phyloP scores from a whole-genome alignment of 2,329 filamentous ascomycete species.

The Colletotrichum sojae region DNA sequence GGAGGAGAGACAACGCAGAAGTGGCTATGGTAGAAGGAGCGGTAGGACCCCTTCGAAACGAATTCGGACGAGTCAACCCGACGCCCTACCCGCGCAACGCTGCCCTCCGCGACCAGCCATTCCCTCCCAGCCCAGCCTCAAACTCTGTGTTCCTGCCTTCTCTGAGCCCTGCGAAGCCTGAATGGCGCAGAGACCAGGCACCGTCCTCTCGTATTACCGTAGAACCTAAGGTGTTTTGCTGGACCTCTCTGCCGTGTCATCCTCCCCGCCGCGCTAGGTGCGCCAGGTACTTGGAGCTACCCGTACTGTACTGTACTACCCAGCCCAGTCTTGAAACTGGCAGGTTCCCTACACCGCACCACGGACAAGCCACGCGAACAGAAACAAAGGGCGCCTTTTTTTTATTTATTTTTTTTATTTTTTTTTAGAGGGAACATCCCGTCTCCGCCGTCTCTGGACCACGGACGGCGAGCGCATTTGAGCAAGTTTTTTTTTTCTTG shows the following conservation, averaged over 20 bases:
- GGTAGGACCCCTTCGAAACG: constrained; percentile 2
- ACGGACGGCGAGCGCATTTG: constrained; percentile 55
- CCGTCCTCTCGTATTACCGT: too few relatives aligned
- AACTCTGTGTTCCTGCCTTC: constrained; percentile 5
- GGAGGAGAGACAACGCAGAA: too few relatives aligned
- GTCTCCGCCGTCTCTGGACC: constrained; percentile 22
- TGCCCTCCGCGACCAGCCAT: neutral
- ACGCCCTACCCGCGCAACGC: constrained; percentile 25
- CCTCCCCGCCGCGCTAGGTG: too few relatives aligned
- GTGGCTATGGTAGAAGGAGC: too few relatives aligned
- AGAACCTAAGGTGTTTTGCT: too few relatives aligned
- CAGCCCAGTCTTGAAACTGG: neutral
- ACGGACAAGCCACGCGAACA: neutral
- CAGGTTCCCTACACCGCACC: constrained; percentile 29
- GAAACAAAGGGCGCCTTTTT: neutral
- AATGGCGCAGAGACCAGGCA: too few relatives aligned
- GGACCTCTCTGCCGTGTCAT: too few relatives aligned
- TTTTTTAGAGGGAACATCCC: constrained; percentile 37
- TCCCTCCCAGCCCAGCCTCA: neutral
- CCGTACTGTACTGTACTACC: neutral
- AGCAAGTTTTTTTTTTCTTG: constrained; percentile 56
- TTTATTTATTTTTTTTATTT: too few relatives aligned
- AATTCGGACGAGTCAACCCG: constrained; percentile 36
- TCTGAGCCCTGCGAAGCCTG: neutral
- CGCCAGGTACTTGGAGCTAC: too few relatives aligned